These are phyloP conservation scores for Termitomyces sp. DNA, from an alignment of 768 basidiomycete species.

Conservation along the genomic window DNA sequence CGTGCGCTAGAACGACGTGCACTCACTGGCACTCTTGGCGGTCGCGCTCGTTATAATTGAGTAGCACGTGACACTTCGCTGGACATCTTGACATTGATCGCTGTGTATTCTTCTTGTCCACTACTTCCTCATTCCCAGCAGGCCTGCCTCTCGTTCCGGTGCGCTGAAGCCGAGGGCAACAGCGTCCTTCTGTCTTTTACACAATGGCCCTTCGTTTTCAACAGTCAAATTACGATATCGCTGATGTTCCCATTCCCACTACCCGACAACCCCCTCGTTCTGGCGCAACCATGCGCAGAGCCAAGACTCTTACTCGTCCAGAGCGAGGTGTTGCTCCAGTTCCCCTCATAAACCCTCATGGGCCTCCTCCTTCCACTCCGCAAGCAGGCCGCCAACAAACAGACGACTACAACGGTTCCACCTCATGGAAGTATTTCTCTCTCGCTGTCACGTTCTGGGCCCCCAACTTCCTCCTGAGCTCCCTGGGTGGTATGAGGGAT, in stretches of 20 bases:
- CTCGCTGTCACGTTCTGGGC: slow-evolving; percentile 88
- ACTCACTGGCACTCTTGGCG: too few relatives aligned
- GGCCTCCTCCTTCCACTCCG: slow-evolving; percentile 33
- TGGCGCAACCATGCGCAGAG: slow-evolving; percentile 69
- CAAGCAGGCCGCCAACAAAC: slow-evolving; percentile 21
- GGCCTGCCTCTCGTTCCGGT: slow-evolving; percentile 24
- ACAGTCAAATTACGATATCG: slow-evolving; percentile 43
- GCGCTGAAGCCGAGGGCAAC: slow-evolving; percentile 12
- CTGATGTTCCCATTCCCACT: slow-evolving; percentile 70
- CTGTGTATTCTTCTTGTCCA: slow-evolving; percentile 9
- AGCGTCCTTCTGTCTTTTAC: slow-evolving; percentile 20
- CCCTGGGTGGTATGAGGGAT: slow-evolving; percentile 80
- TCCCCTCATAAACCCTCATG: slow-evolving; percentile 87
- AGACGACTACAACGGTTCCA: slow-evolving; percentile 41
- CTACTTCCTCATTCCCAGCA: slow-evolving; percentile 11
- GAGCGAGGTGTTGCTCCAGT: slow-evolving; percentile 93
- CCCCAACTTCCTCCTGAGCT: slow-evolving; percentile 69
- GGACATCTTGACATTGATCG: slow-evolving; percentile 7
- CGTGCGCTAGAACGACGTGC: too few relatives aligned
- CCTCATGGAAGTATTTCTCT: slow-evolving; percentile 82
- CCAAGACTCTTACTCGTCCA: slow-evolving; percentile 95
- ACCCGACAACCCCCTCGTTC: slow-evolving; percentile 49
- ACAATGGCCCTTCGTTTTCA: slow-evolving; percentile 55
- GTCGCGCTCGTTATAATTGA: neutral
- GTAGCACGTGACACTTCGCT: neutral